Base-by-base conservation (phyloP, 768 basidiomycete species). In the Neoboletus magnificus region DNA sequence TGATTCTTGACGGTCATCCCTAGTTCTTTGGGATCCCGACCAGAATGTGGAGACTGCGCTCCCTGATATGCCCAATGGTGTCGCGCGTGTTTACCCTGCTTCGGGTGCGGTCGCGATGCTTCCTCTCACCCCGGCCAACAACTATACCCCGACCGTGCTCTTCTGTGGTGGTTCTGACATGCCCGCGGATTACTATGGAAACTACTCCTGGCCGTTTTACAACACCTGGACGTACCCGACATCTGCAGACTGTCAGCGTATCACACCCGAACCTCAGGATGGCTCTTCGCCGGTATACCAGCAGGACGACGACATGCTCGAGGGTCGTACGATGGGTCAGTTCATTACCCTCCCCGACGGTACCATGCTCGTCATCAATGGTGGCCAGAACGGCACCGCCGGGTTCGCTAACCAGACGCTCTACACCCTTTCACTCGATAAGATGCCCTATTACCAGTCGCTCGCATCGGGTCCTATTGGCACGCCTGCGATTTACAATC, bases 111-210 rank as follows among this genome's bases (percentile, higher is more conserved):
- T 80, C 3, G 89, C 89, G 39, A 92, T 98, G 88, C 80, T 98
- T 0, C 95, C 95, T 8, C 79, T 98, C 18, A 95, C 91, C 2
- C 88, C 90, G 5, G 87, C 79, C 25, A 97, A 96, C 74, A 87
- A 91, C 67, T 98, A 91, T 69, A 82, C 79, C 0, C 91, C 88
- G 0, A 91, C 92, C 0, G 68, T 97, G 42, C 64, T 98, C 42
- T 95, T 98, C 73, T 98, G 95, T 60, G 95, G 95, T 48, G 96
- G 96, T 27, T 82, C 83, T 10, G 79, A 88, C 68, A 87, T 96
- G 81, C 76, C 85, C 3, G 85, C 83, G 16, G 75, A 77, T 9
- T 76, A 76, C 43, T 96, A 85, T 76, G 92, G 92, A 47, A 81
- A 91, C 70, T 93, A 92, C 65, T 77, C 83, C 3, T 82, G 73